phyloP scores from a whole-genome alignment of 192 early-diverging fungal genomes.

The Podila epicladia region DNA sequence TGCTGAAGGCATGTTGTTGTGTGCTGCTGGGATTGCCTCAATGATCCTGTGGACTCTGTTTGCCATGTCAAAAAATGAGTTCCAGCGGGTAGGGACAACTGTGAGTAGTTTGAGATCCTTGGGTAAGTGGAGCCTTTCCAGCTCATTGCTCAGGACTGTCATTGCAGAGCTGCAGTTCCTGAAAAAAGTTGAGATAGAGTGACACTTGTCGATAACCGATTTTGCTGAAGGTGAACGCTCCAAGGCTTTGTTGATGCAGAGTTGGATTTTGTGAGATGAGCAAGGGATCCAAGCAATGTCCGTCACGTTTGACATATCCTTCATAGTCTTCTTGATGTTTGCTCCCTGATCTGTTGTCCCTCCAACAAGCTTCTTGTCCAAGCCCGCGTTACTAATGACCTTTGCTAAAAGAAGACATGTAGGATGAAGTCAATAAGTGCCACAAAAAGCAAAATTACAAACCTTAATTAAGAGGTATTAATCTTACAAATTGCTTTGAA shows the following conservation, averaged over 20 bases:
- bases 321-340: slow-evolving; percentile 17
- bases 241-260: slow-evolving; percentile 25
- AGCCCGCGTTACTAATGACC: neutral
- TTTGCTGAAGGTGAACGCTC: neutral
- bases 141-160: slow-evolving; percentile 5
- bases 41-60: slow-evolving; percentile 4
- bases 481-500: too few species aligned
- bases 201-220: slow-evolving; percentile 13
- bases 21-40: slow-evolving; percentile 3
- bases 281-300: slow-evolving; percentile 9
- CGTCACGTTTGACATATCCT: neutral
- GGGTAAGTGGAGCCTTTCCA: neutral
- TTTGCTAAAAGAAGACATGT: neutral
- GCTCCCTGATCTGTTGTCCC: slow-evolving; percentile 34
- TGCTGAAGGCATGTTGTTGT: slow-evolving; percentile 1
- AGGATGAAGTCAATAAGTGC: too few species aligned
- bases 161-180: slow-evolving; percentile 8
- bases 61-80: slow-evolving; percentile 12
- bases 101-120: slow-evolving; percentile 2
- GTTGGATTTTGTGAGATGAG: slow-evolving; percentile 15
- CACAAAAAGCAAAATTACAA: too few species aligned
- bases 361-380: slow-evolving; percentile 16
- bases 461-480: too few species aligned
- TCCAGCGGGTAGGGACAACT: slow-evolving; percentile 14
- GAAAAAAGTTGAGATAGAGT: slow-evolving; percentile 16